Evolutionary conservation across 805 yeast species (phyloP).

Genomic region (Ogataea glucozyma): DNA sequence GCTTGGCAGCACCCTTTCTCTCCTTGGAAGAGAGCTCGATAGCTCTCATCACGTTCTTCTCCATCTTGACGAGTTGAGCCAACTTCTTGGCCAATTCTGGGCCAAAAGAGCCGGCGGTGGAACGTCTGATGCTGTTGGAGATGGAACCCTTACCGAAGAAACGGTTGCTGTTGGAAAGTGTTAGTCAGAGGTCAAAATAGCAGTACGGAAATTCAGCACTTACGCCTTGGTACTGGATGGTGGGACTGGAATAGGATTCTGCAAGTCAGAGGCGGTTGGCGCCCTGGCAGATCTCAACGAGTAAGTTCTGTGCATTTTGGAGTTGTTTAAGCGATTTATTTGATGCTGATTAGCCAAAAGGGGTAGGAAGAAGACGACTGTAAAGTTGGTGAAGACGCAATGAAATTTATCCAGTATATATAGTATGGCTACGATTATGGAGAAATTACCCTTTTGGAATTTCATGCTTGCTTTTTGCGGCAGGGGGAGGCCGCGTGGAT

Average conservation of each 20-base stretch:
- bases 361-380: background rate
- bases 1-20: constrained; percentile 80
- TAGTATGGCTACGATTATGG: constrained; percentile 14
- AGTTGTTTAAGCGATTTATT: background rate
- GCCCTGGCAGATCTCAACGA: constrained; percentile 77
- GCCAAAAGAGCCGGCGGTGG: constrained; percentile 76
- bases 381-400: constrained; percentile 1
- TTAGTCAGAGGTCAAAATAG: background rate
- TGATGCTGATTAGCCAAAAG: constrained; percentile 1
- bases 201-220: constrained; percentile 10
- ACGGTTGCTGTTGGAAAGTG: constrained; percentile 33
- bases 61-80: constrained; percentile 74
- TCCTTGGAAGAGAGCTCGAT: constrained; percentile 76
- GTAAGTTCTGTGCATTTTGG: constrained; percentile 91
- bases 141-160: constrained; percentile 85
- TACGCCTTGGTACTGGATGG: constrained; percentile 77
- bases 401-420: constrained; percentile 10
- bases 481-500: constrained; percentile 1
- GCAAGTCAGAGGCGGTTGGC: constrained; percentile 95
- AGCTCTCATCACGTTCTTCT: constrained; percentile 77
- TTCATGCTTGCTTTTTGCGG: constrained; percentile 14
- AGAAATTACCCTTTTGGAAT: constrained; percentile 21
- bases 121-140: constrained; percentile 51
- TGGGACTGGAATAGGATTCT: constrained; percentile 93
- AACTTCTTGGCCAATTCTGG: constrained; percentile 79